Base-by-base conservation (phyloP, 139 green algal genomes). In the Coelastrella sp. region DNA sequence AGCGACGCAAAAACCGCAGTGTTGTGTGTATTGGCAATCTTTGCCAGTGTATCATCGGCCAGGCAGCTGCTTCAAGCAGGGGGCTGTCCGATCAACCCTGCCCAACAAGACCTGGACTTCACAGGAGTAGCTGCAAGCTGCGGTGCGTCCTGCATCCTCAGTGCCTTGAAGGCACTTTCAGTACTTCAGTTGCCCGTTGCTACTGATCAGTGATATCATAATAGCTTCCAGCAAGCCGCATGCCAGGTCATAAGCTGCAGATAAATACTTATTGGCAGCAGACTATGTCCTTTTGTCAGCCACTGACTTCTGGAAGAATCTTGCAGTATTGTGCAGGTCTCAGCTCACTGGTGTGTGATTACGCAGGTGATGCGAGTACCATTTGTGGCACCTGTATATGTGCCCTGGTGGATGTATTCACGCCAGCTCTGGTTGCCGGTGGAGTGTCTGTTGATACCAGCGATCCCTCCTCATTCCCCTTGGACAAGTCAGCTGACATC, bases 381-480 rank as follows among this genome's bases (percentile, higher is more conserved):
- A n/a, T 91, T 35, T 91, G 87, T 78, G 74, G 17, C 56, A 82
- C 87, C 22, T 91, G 87, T 68, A 19, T 87, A 6, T 91, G 87
- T 81, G 24, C 87, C 19, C 87, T 91, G 22, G 87, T 91, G 24
- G 25, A 60, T 22, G 78, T 73, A 9, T 91, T 75, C 35, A 65
- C 35, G 0, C 87, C 87, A 8, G 87, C 87, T 25, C 63, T 91
- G 12, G 49, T 25, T 14, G 87, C 87, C 65, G 87, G 63, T 25
- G 78, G 78, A 81, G 12, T 91, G 6, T 59, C 49, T 6, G 56
- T 63, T 49, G n/a, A 91, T 25, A 12, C 79, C 17, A 57, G 78
- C 7, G 57, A 19, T 8, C 78, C 87, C 8, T 70, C 58, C 9
- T 72, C 78, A 4, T 91, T 87, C 78, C 87, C 78, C 35, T 24